Conservation (phyloP, 2,329 filamentous ascomycete genomes). For the Diplocarpon mali region DNA sequence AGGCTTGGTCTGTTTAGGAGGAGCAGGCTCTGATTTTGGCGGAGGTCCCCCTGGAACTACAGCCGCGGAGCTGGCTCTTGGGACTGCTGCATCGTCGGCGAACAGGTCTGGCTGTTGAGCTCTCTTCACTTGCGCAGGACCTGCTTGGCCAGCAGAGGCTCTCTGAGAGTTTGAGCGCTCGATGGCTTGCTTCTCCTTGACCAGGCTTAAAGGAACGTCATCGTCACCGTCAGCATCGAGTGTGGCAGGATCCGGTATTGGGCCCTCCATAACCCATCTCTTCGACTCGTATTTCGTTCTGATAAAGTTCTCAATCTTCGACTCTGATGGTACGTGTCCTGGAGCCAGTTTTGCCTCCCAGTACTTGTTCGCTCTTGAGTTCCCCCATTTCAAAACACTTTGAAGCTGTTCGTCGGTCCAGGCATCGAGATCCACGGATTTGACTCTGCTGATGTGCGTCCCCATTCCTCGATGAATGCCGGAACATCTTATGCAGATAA, state of each 20-base stretch:
- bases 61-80: constrained; percentile 64
- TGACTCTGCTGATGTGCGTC: constrained; percentile 95
- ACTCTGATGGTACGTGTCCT: constrained; percentile 86
- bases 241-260: constrained; percentile 83
- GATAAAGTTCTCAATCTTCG: constrained; percentile 99
- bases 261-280: constrained; percentile 98
- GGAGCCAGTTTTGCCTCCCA: constrained; percentile 92
- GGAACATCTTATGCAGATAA: constrained; percentile 95
- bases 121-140: constrained; percentile 27
- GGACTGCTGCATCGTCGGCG: constrained; percentile 54
- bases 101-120: constrained; percentile 66
- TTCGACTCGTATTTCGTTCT: constrained; percentile 98
- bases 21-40: constrained; percentile 51
- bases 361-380: constrained; percentile 93
- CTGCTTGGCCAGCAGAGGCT: constrained; percentile 25
- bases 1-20: constrained; percentile 58
- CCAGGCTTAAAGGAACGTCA: constrained; percentile 55
- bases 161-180: constrained; percentile 35
- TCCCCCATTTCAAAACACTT: constrained; percentile 91
- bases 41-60: constrained; percentile 39
- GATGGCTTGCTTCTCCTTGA: constrained; percentile 55
- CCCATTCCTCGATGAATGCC: constrained; percentile 98
- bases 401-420: constrained; percentile 98
- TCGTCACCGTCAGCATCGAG: constrained; percentile 79
- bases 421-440: constrained; percentile 93